phyloP scores from a whole-genome alignment of 352 stramenopile species.

The Globisporangium echinulatum region DNA sequence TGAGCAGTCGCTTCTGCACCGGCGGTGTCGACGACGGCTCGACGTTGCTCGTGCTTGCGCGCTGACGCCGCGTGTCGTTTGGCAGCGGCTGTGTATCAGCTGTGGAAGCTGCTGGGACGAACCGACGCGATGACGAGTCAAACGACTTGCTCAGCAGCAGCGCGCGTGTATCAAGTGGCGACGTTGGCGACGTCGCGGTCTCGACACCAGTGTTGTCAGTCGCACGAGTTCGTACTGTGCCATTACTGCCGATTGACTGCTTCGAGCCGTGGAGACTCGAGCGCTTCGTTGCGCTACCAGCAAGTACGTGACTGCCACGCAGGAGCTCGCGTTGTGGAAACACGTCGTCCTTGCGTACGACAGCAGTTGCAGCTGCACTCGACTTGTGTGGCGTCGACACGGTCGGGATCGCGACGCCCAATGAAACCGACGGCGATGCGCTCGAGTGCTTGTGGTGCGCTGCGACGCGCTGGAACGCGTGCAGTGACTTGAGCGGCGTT shows the following conservation, averaged over 20 bases:
- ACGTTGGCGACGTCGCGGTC: too few species aligned
- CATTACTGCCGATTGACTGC: too few species aligned
- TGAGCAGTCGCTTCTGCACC: not conserved
- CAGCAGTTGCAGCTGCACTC: too few species aligned
- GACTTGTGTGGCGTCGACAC: not conserved
- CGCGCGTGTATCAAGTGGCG: not conserved
- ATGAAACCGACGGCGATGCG: not conserved
- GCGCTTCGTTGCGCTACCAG: too few species aligned
- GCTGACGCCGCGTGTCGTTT: not conserved
- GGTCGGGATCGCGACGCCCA: not conserved
- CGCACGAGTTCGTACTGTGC: not conserved
- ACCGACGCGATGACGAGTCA: not conserved
- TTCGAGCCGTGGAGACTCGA: too few species aligned
- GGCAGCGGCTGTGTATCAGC: not conserved
- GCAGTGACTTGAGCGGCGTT: not conserved
- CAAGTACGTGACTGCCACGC: too few species aligned
- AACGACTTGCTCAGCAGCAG: not conserved
- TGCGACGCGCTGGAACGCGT: not conserved
- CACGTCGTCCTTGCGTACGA: too few species aligned
- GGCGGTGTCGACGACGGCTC: not conserved
- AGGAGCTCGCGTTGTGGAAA: too few species aligned
- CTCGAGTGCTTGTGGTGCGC: not conserved
- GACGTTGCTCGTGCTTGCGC: constrained; percentile 1
- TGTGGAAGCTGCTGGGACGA: not conserved
- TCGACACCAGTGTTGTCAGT: not conserved